Evolutionary conservation across 441 rosid genomes (phyloP), one percentile per base, ranked within the genome.

Genomic region (Populus hybrid): DNA sequence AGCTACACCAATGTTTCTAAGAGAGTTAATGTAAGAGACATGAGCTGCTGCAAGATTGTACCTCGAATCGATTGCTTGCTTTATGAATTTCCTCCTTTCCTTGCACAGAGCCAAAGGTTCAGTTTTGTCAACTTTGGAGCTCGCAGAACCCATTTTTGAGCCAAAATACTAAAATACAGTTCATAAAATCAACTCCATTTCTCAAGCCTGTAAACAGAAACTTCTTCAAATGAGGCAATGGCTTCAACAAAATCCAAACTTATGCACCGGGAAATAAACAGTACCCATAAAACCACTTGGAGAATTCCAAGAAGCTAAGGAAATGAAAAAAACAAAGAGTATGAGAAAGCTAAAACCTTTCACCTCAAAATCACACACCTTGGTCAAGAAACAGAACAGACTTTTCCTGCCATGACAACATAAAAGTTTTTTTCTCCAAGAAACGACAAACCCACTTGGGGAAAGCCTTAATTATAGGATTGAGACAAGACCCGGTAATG

Each of bases 31-130:
- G 89, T 95, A 91, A 20, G 98, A 92, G 28, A 92, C 88, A 86
- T 93, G 99, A 69, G 97, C 94, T 59, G 98, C 97, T 5, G 98
- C 95, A 70, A 95, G 86, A 65, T 88, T 89, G 80, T 87, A 92
- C 88, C 98, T 90, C 0, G 97, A 91, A 65, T 91, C 91, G 28
- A 95, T 89, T 10, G 93, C 93, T 87, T 86, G 92, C 86, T 86
- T 89, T 35, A 93, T 86, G 83, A 90, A 92, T 75, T 83, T 88
- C 85, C 86, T 89, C 71, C 99, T 84, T 67, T 85, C 93, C 79
- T 87, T 90, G 84, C 99, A 95, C 20, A 93, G 66, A 21, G 84
- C 84, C 86, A 93, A 79, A 10, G 95, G 93, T 72, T 91, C 95
- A 74, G 83, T 81, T 79, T 82, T 86, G 59, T 88, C 89, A 24